Evolutionary conservation across 2,329 filamentous ascomycete species (phyloP).

Genomic region (Leptosphaerulina australis): DNA sequence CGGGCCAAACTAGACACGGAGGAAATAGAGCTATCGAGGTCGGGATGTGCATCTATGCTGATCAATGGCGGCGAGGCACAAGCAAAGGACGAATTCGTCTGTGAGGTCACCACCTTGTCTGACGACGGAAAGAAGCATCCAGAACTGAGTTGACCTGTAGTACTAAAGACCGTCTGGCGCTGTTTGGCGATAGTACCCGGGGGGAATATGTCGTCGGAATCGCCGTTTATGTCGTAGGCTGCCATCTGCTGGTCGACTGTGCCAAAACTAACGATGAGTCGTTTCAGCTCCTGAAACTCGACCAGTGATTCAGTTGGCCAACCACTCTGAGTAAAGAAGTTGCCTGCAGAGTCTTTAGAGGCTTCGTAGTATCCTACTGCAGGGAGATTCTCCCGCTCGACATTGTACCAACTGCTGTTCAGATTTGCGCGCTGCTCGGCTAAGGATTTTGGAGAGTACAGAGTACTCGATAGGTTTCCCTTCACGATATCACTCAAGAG

Average conservation of each 20-base stretch:
- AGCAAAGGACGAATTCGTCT: slow-evolving; percentile 58
- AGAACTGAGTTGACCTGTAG: slow-evolving; percentile 52
- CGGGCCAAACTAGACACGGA: slow-evolving; percentile 52
- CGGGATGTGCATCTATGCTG: slow-evolving; percentile 26
- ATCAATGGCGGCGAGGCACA: slow-evolving; percentile 28
- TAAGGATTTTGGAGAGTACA: slow-evolving; percentile 62
- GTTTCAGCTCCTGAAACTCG: slow-evolving; percentile 59
- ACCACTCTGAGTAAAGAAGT: slow-evolving; percentile 60
- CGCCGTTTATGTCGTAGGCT: slow-evolving; percentile 61
- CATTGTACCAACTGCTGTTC: slow-evolving; percentile 63
- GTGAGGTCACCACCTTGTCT: slow-evolving; percentile 49
- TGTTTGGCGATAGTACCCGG: slow-evolving; percentile 47
- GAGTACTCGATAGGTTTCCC: slow-evolving; percentile 55
- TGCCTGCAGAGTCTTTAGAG: slow-evolving; percentile 45
- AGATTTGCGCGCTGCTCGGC: slow-evolving; percentile 60
- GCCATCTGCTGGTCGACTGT: slow-evolving; percentile 63
- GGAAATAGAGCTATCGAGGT: slow-evolving; percentile 33
- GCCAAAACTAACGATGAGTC: slow-evolving; percentile 63
- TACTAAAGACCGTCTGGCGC: slow-evolving; percentile 40
- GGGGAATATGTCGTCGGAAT: slow-evolving; percentile 61
- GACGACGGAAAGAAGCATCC: slow-evolving; percentile 62
- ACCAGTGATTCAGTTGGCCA: slow-evolving; percentile 68
- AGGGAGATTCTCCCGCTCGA: slow-evolving; percentile 51
- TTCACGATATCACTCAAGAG: slow-evolving; percentile 57
- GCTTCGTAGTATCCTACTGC: slow-evolving; percentile 60